phyloP scores from a whole-genome alignment of 2,329 filamentous ascomycete species.

The Clarireedia paspali region DNA sequence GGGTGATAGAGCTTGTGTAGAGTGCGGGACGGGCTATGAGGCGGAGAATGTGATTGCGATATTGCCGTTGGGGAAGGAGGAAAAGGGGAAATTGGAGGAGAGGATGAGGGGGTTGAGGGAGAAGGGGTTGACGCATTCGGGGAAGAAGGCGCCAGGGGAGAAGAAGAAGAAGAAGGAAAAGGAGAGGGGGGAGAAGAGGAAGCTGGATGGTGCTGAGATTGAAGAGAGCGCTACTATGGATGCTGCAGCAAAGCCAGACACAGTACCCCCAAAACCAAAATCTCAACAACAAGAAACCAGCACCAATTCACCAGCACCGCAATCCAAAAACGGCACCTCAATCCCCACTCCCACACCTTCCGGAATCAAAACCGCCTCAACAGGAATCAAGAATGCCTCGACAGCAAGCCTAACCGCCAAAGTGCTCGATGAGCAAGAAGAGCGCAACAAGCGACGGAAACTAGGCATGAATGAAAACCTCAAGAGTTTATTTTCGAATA shows the following conservation, averaged over 20 bases:
- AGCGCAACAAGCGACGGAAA: conserved; percentile 71
- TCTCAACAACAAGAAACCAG: conserved; percentile 21
- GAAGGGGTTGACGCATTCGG: conserved; percentile 70
- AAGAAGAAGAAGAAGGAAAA: conserved; percentile 70
- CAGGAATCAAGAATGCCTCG: conserved; percentile 77
- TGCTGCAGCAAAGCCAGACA: neutral
- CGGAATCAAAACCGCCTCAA: neutral
- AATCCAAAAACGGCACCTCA: conserved; percentile 27
- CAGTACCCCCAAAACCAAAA: conserved; percentile 17
- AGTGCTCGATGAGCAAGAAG: conserved; percentile 80
- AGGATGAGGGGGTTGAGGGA: conserved; percentile 63
- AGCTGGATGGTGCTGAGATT: conserved; percentile 6
- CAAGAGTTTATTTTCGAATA: conserved; percentile 44
- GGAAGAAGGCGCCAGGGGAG: conserved; percentile 69
- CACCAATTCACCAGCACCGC: conserved; percentile 7
- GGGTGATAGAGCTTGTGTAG: conserved; percentile 48
- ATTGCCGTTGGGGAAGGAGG: conserved; percentile 61
- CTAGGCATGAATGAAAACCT: conserved; percentile 49
- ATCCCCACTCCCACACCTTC: conserved; percentile 21
- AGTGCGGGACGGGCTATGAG: conserved; percentile 71
- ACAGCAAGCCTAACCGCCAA: conserved; percentile 81
- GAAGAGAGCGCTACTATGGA: conserved; percentile 22
- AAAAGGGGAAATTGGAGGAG: conserved; percentile 59
- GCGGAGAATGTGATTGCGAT: conserved; percentile 76
- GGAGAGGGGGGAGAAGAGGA: conserved; percentile 14